Evolutionary conservation across 2,329 filamentous ascomycete genomes (phyloP), one percentile per base, ranked within the genome.

Genomic region (Diaporthe sp.): DNA sequence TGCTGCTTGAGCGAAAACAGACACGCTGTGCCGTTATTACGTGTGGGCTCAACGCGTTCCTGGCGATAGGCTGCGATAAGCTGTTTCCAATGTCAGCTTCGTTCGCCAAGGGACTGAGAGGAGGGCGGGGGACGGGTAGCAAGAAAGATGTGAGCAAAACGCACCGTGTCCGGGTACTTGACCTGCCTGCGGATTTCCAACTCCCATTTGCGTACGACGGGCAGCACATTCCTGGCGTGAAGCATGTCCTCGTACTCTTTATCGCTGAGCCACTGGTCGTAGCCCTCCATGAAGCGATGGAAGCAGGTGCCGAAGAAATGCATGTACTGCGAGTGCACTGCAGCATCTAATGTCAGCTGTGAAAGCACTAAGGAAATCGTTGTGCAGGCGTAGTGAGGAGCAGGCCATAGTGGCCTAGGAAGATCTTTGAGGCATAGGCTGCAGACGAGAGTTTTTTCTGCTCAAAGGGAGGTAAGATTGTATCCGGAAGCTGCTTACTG

Each of bases 191-290:
- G 58, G 30, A 80, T 77, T 6, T 76, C 73, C 35, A 80, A 17
- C 38, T 78, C 75, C 25, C 78, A 78, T 45, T 76, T 80, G 19
- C 74, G 70, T 19, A 80, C 22, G 13, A 76, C 76, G 6, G 78
- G 78, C 19, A 79, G 57, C 15, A 81, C 74, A 9, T 71, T 77
- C 64, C 66, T 75, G 5, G 71, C 78, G 3, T 78, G 61, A 1
- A 80, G 76, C 77, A 80, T 78, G 58, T 66, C 78, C 4, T 80
- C 71, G 66, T 77, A 80, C 30, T 80, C 78, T n/a, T 78, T 47
- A 61, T 77, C 60, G 72, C 73, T 78, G 19, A 80, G 77, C 25
- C 73, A 79, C 55, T 79, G 75, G 64, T 77, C 78, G 33, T 78
- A 80, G 60, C 78, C 77, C 60, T 80, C 78, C 77, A 80, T 77